Percentiles rank a stretch among this genome's conserved stretches.
These are phyloP conservation scores for Leccinum pachyderme DNA, from an alignment of 1,284 basidiomycete species.

Conservation along the genomic window DNA sequence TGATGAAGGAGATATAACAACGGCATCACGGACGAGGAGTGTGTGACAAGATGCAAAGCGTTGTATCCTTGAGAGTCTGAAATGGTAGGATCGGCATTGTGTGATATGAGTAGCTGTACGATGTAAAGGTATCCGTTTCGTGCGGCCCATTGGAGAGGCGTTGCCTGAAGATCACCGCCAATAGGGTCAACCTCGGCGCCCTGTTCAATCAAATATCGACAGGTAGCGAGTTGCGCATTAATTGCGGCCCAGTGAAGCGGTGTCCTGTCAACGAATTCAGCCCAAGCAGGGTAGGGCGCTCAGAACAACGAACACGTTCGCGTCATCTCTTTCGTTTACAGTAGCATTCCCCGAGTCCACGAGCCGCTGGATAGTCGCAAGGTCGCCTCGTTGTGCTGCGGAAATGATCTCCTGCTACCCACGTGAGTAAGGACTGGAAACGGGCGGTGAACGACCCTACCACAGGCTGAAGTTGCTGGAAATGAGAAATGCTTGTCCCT, in stretches of 20 bases:
- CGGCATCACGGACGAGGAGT: constrained; percentile 93
- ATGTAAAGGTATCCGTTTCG: constrained; percentile 95
- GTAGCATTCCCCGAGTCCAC: constrained; percentile 72
- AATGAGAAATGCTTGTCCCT: constrained; percentile 26
- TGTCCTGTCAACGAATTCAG: constrained; percentile 42
- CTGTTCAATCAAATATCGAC: constrained; percentile 81
- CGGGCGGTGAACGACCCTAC: constrained; percentile 12
- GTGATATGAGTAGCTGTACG: constrained; percentile 84
- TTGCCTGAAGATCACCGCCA: constrained; percentile 94
- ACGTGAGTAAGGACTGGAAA: constrained; percentile 10
- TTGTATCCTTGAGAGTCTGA: constrained; percentile 96
- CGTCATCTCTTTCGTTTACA: constrained; percentile 80
- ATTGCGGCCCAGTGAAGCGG: constrained; percentile 98
- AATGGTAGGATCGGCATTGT: constrained; percentile 91
- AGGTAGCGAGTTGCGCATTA: constrained; percentile 81
- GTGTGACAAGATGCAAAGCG: constrained; percentile 90
- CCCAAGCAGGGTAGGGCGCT: background rate
- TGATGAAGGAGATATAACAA: constrained; percentile 91
- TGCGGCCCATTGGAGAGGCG: constrained; percentile 97
- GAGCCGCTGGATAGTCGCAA: constrained; percentile 63
- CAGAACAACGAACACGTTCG: constrained; percentile 66
- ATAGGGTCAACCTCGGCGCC: constrained; percentile 95
- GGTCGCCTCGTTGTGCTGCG: constrained; percentile 86
- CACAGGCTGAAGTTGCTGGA: constrained; percentile 24
- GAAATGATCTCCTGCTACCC: constrained; percentile 65